Evolutionary conservation across 2,329 filamentous ascomycete genomes (phyloP).

Genomic region (Aspergillus sergii): DNA sequence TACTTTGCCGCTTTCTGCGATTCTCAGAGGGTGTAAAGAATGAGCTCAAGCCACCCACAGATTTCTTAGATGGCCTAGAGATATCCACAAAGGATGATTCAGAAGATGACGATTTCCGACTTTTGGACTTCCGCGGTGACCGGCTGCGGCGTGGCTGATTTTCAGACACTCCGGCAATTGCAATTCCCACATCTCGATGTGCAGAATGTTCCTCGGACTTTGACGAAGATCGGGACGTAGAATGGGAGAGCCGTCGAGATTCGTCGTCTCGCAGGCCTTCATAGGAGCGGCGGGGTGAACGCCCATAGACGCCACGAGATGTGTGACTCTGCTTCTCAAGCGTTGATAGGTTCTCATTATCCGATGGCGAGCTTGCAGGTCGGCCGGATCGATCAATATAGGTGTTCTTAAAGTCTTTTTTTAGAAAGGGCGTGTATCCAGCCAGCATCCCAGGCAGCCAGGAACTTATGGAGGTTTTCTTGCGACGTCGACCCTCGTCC

Average conservation of each 20-base stretch:
- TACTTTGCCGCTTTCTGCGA: constrained; percentile 50
- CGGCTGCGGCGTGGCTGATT: constrained; percentile 35
- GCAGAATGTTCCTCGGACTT: constrained; percentile 29
- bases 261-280: constrained; percentile 27
- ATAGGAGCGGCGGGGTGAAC: constrained; percentile 31
- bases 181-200: constrained; percentile 43
- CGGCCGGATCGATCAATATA: constrained; percentile 61
- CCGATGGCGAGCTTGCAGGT: constrained; percentile 32
- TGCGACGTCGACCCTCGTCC: constrained; percentile 50
- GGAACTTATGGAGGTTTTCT: constrained; percentile 49
- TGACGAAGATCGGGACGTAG: constrained; percentile 45
- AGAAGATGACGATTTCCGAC: constrained; percentile 51
- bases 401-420: constrained; percentile 61
- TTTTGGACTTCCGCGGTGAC: constrained; percentile 36
- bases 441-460: constrained; percentile 59
- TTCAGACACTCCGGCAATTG: constrained; percentile 32
- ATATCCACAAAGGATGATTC: constrained; percentile 68
- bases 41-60: constrained; percentile 56
- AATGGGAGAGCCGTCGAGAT: constrained; percentile 35
- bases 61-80: constrained; percentile 56
- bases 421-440: constrained; percentile 56
- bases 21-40: constrained; percentile 67
- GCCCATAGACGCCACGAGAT: constrained; percentile 44
- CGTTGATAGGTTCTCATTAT: constrained; percentile 31
- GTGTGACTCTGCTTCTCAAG: constrained; percentile 44